Evolutionary conservation across 176 grass and related monocot species (phyloP).

Genomic region (Carex parvula): DNA sequence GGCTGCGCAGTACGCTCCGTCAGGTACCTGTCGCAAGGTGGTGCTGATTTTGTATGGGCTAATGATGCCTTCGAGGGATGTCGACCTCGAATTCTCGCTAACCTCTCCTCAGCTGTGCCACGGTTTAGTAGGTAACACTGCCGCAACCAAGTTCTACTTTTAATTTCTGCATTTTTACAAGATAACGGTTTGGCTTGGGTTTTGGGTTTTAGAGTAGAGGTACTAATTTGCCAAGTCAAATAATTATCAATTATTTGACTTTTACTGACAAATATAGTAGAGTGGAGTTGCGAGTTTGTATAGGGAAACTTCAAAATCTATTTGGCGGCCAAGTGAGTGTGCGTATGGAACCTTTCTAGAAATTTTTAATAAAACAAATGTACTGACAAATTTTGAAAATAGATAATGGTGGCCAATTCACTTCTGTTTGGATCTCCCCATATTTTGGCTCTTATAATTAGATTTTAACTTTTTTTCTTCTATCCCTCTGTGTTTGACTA

Average conservation of each 20-base stretch:
- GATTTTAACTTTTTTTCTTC: neutral
- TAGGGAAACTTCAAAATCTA: neutral
- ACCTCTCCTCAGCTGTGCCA: constrained; percentile 40
- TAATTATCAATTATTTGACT: neutral
- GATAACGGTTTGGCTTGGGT: neutral
- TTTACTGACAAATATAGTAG: neutral
- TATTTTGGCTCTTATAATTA: neutral
- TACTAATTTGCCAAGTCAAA: neutral
- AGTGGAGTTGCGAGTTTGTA: neutral
- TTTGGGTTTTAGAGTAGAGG: neutral
- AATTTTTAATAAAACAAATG: neutral
- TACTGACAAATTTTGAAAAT: neutral
- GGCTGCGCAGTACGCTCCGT: constrained; percentile 71
- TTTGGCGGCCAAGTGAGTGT: neutral
- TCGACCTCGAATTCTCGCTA: constrained; percentile 52
- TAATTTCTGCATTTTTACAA: neutral
- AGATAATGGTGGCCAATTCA: neutral
- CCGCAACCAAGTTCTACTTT: neutral
- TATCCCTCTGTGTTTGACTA: neutral
- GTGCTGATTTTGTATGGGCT: constrained; percentile 89
- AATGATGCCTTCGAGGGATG: constrained; percentile 92
- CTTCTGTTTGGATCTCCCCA: neutral
- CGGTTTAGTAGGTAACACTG: constrained; percentile 5
- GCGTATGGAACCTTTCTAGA: neutral
- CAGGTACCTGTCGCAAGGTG: constrained; percentile 65